These are phyloP conservation scores for Chionographis japonica DNA, from an alignment of 106 monocot genomes.

Conservation along the genomic window DNA sequence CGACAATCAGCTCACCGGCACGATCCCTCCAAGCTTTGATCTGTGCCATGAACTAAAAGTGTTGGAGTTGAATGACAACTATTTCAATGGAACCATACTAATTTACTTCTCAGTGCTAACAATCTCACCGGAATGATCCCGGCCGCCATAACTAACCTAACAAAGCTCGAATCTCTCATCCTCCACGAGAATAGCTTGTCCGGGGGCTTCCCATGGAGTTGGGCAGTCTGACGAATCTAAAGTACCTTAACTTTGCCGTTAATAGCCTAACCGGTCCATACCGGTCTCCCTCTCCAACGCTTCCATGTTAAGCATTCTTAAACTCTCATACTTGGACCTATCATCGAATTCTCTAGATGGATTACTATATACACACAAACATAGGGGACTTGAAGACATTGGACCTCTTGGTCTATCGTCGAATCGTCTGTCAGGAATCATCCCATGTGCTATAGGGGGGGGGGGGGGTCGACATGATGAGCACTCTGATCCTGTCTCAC, in stretches of 20 bases:
- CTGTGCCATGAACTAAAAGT: too few species aligned
- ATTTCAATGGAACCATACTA: constrained; percentile 2
- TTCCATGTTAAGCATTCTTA: background rate
- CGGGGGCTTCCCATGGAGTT: background rate
- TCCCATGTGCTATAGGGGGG: background rate
- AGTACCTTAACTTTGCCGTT: background rate
- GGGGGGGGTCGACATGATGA: background rate
- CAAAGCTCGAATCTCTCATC: background rate
- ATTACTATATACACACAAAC: background rate
- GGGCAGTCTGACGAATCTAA: background rate
- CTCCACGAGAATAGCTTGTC: background rate
- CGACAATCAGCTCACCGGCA: background rate
- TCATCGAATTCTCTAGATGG: background rate
- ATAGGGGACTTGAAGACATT: background rate
- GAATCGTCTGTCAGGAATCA: background rate
- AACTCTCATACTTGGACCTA: background rate
- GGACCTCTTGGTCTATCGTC: background rate
- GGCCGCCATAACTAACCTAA: background rate
- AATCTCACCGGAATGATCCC: constrained; percentile 4
- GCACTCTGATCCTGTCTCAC: background rate
- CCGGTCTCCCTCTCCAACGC: background rate
- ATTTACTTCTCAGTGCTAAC: background rate
- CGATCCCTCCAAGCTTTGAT: background rate
- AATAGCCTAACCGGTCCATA: constrained; percentile 1
- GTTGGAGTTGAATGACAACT: background rate